phyloP scores from a whole-genome alignment of 257 asterid genomes.

The Primulina tabacum region DNA sequence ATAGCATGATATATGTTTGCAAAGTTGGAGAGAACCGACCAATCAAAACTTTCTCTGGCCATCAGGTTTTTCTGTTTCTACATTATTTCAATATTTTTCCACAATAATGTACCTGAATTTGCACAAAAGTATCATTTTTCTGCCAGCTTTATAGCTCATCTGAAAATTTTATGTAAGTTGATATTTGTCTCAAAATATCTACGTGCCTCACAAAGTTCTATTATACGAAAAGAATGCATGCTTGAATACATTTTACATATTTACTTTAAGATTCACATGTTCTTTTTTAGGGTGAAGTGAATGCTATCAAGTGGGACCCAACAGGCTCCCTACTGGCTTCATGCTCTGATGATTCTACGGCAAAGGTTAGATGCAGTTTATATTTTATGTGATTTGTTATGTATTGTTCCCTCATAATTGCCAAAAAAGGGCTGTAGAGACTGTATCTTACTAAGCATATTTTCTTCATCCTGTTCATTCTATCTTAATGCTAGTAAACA shows the following conservation, averaged over 20 bases:
- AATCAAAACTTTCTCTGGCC: constrained; percentile 72
- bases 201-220: background rate
- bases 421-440: constrained; percentile 2
- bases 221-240: background rate
- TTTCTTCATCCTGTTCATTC: constrained; percentile 10
- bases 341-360: constrained; percentile 93
- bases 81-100: background rate
- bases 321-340: constrained; percentile 88
- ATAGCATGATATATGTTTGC: constrained; percentile 90
- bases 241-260: background rate
- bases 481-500: constrained; percentile 8
- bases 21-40: constrained; percentile 91
- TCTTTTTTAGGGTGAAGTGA: constrained; percentile 75
- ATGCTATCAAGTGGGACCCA: constrained; percentile 99
- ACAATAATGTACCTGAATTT: constrained; percentile 16
- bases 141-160: background rate
- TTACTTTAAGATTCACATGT: constrained; percentile 25
- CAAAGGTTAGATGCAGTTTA: constrained; percentile 59
- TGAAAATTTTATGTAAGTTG: background rate
- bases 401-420: constrained; percentile 5
- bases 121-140: constrained; percentile 14
- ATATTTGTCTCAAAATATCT: background rate
- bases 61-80: constrained; percentile 54
- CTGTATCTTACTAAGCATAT: constrained; percentile 3
- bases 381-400: constrained; percentile 12